Conservation (phyloP, 805 yeast genomes). For the Wickerhamomyces bisporus region DNA sequence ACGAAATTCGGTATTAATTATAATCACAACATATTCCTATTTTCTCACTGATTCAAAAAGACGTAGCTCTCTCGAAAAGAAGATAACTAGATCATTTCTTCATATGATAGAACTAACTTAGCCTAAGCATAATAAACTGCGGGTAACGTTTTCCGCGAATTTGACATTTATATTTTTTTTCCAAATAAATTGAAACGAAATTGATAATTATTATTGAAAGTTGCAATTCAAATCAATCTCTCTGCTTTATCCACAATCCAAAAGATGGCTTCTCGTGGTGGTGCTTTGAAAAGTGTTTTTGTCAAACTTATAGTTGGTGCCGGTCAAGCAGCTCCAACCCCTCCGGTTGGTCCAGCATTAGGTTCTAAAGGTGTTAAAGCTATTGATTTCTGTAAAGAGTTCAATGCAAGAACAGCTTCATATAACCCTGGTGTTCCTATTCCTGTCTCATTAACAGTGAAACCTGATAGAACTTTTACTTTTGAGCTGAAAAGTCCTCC, state of each 20-base stretch:
- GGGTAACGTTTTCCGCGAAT: too few species aligned
- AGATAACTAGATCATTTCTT: too few species aligned
- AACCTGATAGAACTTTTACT: slow-evolving; percentile 86
- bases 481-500: slow-evolving; percentile 91
- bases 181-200: too few species aligned
- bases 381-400: slow-evolving; percentile 96
- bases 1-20: too few species aligned
- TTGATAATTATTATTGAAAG: background rate
- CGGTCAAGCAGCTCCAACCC: slow-evolving; percentile 97
- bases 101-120: too few species aligned
- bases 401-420: slow-evolving; percentile 93
- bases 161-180: background rate
- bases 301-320: slow-evolving; percentile 93
- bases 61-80: too few species aligned
- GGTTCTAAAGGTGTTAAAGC: slow-evolving; percentile 99
- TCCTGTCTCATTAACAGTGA: slow-evolving; percentile 78
- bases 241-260: too few species aligned
- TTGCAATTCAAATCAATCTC: too few species aligned
- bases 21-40: background rate
- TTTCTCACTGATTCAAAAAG: too few species aligned
- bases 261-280: slow-evolving; percentile 23
- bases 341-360: slow-evolving; percentile 98
- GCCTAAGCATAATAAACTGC: too few species aligned
- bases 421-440: slow-evolving; percentile 83
- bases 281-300: slow-evolving; percentile 38